Evolutionary conservation across 192 early-diverging fungal genomes (phyloP).

Genomic region (Umbelopsis sp.): DNA sequence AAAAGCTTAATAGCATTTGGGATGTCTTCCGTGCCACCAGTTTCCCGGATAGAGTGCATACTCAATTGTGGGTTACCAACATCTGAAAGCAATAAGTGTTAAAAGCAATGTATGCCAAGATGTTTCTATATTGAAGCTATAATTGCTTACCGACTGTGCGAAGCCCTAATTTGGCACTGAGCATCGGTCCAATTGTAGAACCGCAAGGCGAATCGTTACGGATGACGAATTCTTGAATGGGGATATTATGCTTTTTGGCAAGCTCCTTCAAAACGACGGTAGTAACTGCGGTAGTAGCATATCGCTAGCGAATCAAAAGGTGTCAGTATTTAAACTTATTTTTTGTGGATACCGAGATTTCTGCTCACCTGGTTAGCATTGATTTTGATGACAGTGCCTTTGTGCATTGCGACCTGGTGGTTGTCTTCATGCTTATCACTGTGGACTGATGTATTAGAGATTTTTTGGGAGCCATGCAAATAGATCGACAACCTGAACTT

Average conservation of each 20-base stretch:
- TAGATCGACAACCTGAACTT: neutral
- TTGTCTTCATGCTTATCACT: conserved; percentile 92
- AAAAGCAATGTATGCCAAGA: neutral
- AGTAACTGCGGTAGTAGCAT: conserved; percentile 77
- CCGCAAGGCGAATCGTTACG: conserved; percentile 96
- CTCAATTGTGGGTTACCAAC: conserved; percentile 94
- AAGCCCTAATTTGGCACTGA: conserved; percentile 90
- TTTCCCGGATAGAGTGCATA: conserved; percentile 98
- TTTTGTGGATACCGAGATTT: neutral
- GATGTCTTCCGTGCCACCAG: conserved; percentile 87
- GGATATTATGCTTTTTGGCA: conserved; percentile 76
- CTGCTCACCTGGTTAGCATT: conserved; percentile 88
- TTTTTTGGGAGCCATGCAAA: neutral
- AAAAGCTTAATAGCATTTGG: conserved; percentile 83
- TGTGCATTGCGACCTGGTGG: conserved; percentile 90
- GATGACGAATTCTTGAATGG: conserved; percentile 88
- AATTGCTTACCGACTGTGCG: conserved; percentile 79
- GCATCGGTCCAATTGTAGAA: conserved; percentile 96
- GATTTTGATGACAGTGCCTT: conserved; percentile 94
- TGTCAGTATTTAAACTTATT: neutral
- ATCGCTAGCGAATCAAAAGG: conserved; percentile 45
- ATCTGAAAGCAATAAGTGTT: conserved; percentile 46
- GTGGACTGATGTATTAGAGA: neutral
- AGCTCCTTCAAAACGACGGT: conserved; percentile 74
- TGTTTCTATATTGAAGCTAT: neutral